Conservation (phyloP, 164 flowering plant genomes). For the Vitis rupestris region DNA sequence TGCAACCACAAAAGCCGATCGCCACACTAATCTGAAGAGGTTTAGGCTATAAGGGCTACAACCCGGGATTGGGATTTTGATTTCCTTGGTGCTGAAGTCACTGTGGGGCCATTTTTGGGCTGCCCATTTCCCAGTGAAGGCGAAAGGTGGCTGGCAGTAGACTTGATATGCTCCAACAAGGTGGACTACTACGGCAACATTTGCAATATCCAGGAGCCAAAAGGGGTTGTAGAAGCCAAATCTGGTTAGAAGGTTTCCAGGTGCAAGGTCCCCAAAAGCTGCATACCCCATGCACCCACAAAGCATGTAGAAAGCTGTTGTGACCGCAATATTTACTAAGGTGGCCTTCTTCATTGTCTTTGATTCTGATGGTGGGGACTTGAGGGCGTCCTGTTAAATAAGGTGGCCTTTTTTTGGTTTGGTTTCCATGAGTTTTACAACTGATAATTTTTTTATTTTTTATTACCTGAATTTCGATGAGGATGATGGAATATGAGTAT, state of each 20-base stretch:
- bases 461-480: slow-evolving; percentile 43
- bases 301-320: slow-evolving; percentile 57
- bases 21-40: slow-evolving; percentile 33
- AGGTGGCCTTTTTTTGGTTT: no score
- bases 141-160: no score
- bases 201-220: no score
- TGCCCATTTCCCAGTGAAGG: no score
- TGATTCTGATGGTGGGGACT: slow-evolving; percentile 65
- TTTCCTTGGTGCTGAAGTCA: slow-evolving; percentile 16
- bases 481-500: slow-evolving; percentile 30
- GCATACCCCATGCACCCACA: slow-evolving; percentile 74
- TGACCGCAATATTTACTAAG: slow-evolving; percentile 29
- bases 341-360: slow-evolving; percentile 63
- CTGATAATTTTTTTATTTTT: not conserved
- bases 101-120: slow-evolving; percentile 24
- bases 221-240: no score
- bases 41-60: slow-evolving; percentile 16
- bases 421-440: no score
- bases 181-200: no score
- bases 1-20: slow-evolving; percentile 31
- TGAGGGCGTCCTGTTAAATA: slow-evolving; percentile 56
- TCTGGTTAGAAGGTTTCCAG: no score
- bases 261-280: no score
- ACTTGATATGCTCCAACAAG: slow-evolving; percentile 50
- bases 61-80: slow-evolving; percentile 1